Base-by-base conservation (phyloP, 2,329 filamentous ascomycete genomes). In the Hypoxylon sp. region DNA sequence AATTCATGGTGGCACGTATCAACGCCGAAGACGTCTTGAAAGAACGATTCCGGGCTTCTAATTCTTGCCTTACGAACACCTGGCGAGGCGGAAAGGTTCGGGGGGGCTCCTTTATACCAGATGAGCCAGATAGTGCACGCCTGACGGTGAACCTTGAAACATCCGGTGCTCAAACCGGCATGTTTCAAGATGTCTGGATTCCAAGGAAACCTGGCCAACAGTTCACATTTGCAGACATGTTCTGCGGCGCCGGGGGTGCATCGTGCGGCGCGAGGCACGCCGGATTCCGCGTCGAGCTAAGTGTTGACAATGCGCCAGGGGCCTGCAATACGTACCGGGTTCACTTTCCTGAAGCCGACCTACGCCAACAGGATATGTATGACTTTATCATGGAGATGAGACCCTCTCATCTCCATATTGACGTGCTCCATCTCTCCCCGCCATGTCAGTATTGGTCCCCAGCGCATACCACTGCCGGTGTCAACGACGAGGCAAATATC, bases 381-480 rank as follows among this genome's bases (percentile, higher is more conserved):
- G 78, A 85, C 1, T 89, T 91, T 55, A 80, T 89, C 29, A 74
- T 73, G 9, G 33, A 39, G 0, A 66, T 74, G 4, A 50, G 72
- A 0, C 66, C 70, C 0, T 71, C 79, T 0, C 75, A 78, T 2
- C 70, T 84, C 8, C 81, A 82, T 3, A 86, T 91, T 0, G 92
- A 96, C 71, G 81, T 95, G 1, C 80, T 93, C 0, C 93, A 97
- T 70, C 79, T 94, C 0, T 94, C 91, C 0, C 92, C 92, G 0
- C 93, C 93, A 0, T 97, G 94, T 62, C 92, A 95, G 72, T 88
- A 86, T 1, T 94, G 90, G 77, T 94, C 92, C 0, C 88, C 89
- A 0, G 91, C 90, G 0, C 90, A 97, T 66, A 94, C 92, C 0
- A 77, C 84, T 0, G 71, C 79, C 0, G 86, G 87, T 0, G 81